phyloP scores from a whole-genome alignment of 805 yeast species.

The Yamadazyma laniorum region DNA sequence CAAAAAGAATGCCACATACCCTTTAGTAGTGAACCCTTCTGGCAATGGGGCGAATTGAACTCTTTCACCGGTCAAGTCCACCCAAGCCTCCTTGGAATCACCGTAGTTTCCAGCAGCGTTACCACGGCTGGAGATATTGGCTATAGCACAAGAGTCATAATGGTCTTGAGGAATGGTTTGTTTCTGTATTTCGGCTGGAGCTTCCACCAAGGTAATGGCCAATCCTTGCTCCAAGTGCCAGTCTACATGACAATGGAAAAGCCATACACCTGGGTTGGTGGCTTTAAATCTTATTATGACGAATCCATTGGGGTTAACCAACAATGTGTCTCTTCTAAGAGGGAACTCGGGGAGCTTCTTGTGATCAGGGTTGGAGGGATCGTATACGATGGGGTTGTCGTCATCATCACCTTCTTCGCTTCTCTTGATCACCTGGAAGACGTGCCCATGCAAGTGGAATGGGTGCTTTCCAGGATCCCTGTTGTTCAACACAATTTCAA shows the following conservation, averaged over 20 bases:
- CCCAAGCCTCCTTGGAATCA: slow-evolving; percentile 45
- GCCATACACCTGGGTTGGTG: slow-evolving; percentile 97
- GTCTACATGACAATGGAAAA: slow-evolving; percentile 98
- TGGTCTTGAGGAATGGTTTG: slow-evolving; percentile 46
- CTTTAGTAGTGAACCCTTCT: slow-evolving; percentile 65
- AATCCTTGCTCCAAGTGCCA: slow-evolving; percentile 98
- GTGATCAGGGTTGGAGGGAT: slow-evolving; percentile 24
- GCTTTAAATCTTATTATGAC: slow-evolving; percentile 85
- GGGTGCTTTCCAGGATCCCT: slow-evolving; percentile 93
- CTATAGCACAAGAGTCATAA: slow-evolving; percentile 46
- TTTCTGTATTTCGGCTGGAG: slow-evolving; percentile 65
- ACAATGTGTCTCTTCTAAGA: slow-evolving; percentile 78
- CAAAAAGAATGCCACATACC: slow-evolving; percentile 59
- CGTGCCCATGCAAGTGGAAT: slow-evolving; percentile 95
- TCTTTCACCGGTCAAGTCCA: slow-evolving; percentile 58
- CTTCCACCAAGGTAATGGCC: slow-evolving; percentile 78
- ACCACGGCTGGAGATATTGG: slow-evolving; percentile 49
- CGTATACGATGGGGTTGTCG: slow-evolving; percentile 51
- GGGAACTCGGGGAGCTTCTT: slow-evolving; percentile 66
- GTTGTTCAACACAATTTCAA: slow-evolving; percentile 84
- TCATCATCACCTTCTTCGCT: slow-evolving; percentile 57
- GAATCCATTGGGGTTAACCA: slow-evolving; percentile 80
- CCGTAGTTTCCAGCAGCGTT: slow-evolving; percentile 64
- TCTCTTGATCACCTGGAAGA: slow-evolving; percentile 78
- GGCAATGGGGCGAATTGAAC: slow-evolving; percentile 64